These are phyloP conservation scores for Paramecium octaurelia DNA, from an alignment of 73 alveolate genomes.

Conservation along the genomic window DNA sequence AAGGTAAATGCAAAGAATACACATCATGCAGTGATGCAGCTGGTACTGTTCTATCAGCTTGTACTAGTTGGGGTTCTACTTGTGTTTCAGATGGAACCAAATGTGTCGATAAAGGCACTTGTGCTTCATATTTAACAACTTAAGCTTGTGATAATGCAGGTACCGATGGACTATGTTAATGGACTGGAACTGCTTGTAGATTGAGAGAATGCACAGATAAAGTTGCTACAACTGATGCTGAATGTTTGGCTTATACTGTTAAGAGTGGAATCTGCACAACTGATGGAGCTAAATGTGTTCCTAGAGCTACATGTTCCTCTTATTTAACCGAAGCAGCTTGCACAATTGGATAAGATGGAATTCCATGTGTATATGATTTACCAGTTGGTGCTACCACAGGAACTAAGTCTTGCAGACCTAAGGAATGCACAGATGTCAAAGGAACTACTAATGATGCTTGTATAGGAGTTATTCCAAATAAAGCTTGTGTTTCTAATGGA, in stretches of 20 bases:
- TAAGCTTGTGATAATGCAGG: constrained; percentile 1
- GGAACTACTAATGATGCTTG: not conserved
- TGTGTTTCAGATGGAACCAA: constrained; percentile 32
- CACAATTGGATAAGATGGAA: not conserved
- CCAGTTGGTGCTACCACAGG: constrained; percentile 29
- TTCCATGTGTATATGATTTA: not conserved
- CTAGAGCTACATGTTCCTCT: not conserved
- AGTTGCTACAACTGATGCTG: not conserved
- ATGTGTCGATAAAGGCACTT: not conserved
- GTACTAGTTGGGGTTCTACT: not conserved
- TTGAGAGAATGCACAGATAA: constrained; percentile 45
- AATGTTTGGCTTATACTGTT: not conserved
- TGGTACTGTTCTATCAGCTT: not conserved
- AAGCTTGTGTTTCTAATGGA: constrained; percentile 46
- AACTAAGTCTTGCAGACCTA: constrained; percentile 23
- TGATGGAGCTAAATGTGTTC: constrained; percentile 21
- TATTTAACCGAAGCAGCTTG: constrained; percentile 2
- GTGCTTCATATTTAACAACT: not conserved
- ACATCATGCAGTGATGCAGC: not conserved
- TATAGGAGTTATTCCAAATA: not conserved
- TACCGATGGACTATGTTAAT: constrained; percentile 1
- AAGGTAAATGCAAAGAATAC: not conserved
- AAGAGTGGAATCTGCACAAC: not conserved
- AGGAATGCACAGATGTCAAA: not conserved
- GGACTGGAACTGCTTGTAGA: constrained; percentile 36